Evolutionary conservation across 2,329 filamentous ascomycete genomes (phyloP), one percentile per base, ranked within the genome.

Genomic region (Diaporthe citrichinensis): DNA sequence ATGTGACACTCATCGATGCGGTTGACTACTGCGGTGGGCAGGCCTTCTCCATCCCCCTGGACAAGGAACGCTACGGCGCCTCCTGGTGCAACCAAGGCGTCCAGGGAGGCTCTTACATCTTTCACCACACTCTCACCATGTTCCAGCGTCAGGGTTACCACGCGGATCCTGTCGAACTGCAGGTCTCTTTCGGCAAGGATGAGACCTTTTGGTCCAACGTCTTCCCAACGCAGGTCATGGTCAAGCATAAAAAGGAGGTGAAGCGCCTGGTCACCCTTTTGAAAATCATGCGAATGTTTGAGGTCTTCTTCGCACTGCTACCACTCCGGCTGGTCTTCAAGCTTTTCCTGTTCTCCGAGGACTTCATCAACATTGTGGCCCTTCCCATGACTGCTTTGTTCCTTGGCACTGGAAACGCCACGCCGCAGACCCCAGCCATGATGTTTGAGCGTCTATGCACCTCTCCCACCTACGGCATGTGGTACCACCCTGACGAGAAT

Each of bases 311-410:
- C 62, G 90, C 89, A 0, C 81, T 93, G 3, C 80, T 93, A 1
- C 91, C 91, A 0, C 91, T 95, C 79, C 91, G 90, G 76, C 83
- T 91, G 46, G 88, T 95, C 81, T 86, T 95, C 78, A 90, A 90
- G 74, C 82, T 94, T 69, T 94, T 94, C 82, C 85, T 68, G 6
- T 68, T 68, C 62, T 68, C 62, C 12, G 62, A 68, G 62, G 62
- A 68, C 58, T 72, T 76, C 90, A 90, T 89, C 23, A 92, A 95
- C 79, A 91, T 91, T 49, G 92, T 95, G 83, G 91, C 93, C 0
- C 87, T 94, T 74, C 93, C 93, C 0, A 90, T 95, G 81, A 90
- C 94, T 44, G 93, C 93, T 0, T 85, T 95, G 1, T 95, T 95
- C 80, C 85, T 95, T 0, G 93, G 93, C 0, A 72, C 71, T 31